Evolutionary conservation across 139 green algal genomes (phyloP).

Genomic region (Closterium sp.): DNA sequence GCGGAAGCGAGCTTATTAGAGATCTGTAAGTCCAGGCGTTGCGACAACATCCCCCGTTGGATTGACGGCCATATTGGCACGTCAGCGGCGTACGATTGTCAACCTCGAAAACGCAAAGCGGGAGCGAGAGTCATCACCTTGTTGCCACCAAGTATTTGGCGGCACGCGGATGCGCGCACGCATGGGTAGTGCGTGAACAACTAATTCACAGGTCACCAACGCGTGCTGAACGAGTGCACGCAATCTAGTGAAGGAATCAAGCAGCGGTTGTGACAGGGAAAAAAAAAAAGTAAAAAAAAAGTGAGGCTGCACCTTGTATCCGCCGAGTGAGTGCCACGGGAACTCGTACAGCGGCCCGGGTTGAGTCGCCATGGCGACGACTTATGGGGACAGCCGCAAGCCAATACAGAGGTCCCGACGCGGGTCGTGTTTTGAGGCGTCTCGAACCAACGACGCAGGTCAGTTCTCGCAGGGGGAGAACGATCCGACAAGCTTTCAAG

Average conservation of each 20-base stretch:
- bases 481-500: background rate
- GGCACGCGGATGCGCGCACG: background rate
- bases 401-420: background rate
- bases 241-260: background rate
- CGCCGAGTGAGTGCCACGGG: slow-evolving; percentile 49
- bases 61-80: no score
- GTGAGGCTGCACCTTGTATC: slow-evolving; percentile 38
- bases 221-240: background rate
- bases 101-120: no score
- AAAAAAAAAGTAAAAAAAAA: background rate
- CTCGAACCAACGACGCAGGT: background rate
- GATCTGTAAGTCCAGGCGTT: no score
- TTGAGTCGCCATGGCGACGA: slow-evolving; percentile 45
- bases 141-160: background rate
- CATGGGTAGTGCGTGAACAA: background rate
- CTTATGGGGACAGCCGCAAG: background rate
- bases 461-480: background rate
- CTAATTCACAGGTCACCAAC: background rate
- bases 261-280: background rate
- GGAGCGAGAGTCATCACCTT: background rate
- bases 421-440: background rate
- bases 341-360: slow-evolving; percentile 53
- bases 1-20: no score
- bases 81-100: no score
- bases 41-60: no score